Evolutionary conservation across 1,139 yeast species (phyloP), one percentile per base, ranked within the genome.

Genomic region (Chernovozyma sophiae-reginae): DNA sequence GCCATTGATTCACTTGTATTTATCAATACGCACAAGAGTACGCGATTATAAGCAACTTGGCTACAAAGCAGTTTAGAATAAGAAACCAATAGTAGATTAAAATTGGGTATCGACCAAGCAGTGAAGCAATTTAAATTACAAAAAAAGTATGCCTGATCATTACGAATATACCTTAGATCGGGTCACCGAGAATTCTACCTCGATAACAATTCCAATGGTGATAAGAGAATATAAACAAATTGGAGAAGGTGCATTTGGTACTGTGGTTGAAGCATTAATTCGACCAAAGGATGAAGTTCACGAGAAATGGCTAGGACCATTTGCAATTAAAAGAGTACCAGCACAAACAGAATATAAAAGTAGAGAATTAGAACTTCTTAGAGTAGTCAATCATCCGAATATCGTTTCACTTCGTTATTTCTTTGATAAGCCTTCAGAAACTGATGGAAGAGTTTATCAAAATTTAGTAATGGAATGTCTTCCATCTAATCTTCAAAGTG

Each of bases 191-290:
- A 81, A 79, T 53, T 64, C 69, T 41, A 69, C 81, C 2, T 71
- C 74, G 30, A 57, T 61, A 14, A 62, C 76, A 12, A 66, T 71
- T 45, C 74, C 79, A 41, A 84, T 84, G 92, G 62, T 78, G 30
- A 75, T 84, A 20, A 77, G 74, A 45, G 92, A 84, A 51, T 78
- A 80, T 55, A 79, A 80, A 45, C 77, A 78, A 49, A 82, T 84
- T 34, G 94, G 94, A 4, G 87, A 83, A 57, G 94, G 94, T 27
- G 92, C 94, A 3, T 84, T 84, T 54, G 94, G 94, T 32, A 82
- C 87, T 2, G 94, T 84, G 16, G 81, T 81, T 11, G 89, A 83
- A 53, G 90, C 94, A 1, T 75, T 77, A 43, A 63, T 78, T 42
- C 64, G 60, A 43, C 54, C 60, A 36, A 47, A 52, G 43, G 52